These are phyloP conservation scores for Metschnikowia peoriensis DNA, from an alignment of 805 yeast species.

Conservation along the genomic window DNA sequence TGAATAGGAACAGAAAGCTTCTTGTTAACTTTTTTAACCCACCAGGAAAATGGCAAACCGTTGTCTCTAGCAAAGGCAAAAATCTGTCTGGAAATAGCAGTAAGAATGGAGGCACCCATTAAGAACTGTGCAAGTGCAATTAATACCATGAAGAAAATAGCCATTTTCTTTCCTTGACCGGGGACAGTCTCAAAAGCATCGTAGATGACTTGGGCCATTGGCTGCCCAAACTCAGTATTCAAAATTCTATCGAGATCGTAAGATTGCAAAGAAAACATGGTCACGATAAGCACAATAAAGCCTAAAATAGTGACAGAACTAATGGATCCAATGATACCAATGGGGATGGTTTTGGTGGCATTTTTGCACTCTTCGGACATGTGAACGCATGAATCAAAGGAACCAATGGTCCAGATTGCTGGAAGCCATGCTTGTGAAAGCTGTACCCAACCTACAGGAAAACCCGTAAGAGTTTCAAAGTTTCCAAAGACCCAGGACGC, in stretches of 20 bases:
- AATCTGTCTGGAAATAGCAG: slow-evolving; percentile 67
- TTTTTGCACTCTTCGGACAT: slow-evolving; percentile 69
- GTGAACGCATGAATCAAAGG: slow-evolving; percentile 71
- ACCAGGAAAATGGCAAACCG: slow-evolving; percentile 56
- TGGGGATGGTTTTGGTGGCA: slow-evolving; percentile 61
- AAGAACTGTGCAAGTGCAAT: slow-evolving; percentile 60
- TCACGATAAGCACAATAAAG: slow-evolving; percentile 51
- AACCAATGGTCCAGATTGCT: slow-evolving; percentile 73
- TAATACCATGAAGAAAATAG: slow-evolving; percentile 59
- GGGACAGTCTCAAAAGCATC: slow-evolving; percentile 44
- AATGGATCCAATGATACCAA: slow-evolving; percentile 61
- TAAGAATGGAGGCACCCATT: slow-evolving; percentile 62
- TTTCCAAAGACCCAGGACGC: slow-evolving; percentile 58
- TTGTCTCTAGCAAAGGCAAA: slow-evolving; percentile 79
- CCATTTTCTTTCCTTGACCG: slow-evolving; percentile 54
- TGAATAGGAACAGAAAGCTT: slow-evolving; percentile 60
- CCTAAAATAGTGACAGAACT: slow-evolving; percentile 59
- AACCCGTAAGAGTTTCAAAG: slow-evolving; percentile 48
- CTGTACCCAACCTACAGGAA: slow-evolving; percentile 59
- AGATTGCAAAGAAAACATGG: slow-evolving; percentile 55
- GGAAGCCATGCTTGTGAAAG: slow-evolving; percentile 54
- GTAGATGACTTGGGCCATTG: slow-evolving; percentile 62
- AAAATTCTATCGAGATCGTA: slow-evolving; percentile 27
- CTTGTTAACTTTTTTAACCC: slow-evolving; percentile 56
- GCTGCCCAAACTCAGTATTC: slow-evolving; percentile 43